Evolutionary conservation across 345 rosid species (phyloP), one percentile per base, ranked within the genome.

Genomic region (Abelmoschus esculentus): DNA sequence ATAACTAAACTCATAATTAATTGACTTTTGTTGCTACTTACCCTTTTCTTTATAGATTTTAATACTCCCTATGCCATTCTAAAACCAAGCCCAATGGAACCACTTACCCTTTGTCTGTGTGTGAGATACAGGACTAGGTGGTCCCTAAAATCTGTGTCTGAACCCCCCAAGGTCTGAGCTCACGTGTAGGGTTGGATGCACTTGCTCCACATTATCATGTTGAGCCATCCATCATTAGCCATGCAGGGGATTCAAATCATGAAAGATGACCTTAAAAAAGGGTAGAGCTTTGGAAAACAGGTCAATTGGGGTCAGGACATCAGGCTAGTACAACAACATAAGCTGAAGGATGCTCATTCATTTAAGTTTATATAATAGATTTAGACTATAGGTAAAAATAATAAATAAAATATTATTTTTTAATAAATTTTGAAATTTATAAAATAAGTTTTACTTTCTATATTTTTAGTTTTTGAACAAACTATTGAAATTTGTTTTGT

Each of bases 181-280:
- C 75, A 72, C 75, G 75, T 64, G 70, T 49, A 72, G 75, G 61
- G 74, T 61, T 61, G 31, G 56, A 53, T 32, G 53, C 60, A 54
- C 28, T 59, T 59, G 56, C 59, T 44, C 32, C 32, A 50, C 53
- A 42, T 64, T n/a, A 42, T 42, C 14, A 42, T 64, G 68, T 44
- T 64, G 49, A 64, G 44, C 11, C 19, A 40, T 62, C 44, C 67
- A 63, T 63, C 52, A 63, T 63, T 63, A 40, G 52, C 67, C 52
- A 63, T 63, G 67, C 67, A 63, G 67, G 52, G 52, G 52, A 40
- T 18, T 40, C 32, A 22, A 40, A 63, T 63, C 52, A 63, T 63
- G 42, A 63, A 42, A 52, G 12, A 63, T 12, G 67, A 63, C 67
- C 47, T 42, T 6, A 63, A 5, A 42, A 63, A 47, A 66, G 40